phyloP scores from a whole-genome alignment of 768 basidiomycete genomes.

The Naematelia aurantialba region DNA sequence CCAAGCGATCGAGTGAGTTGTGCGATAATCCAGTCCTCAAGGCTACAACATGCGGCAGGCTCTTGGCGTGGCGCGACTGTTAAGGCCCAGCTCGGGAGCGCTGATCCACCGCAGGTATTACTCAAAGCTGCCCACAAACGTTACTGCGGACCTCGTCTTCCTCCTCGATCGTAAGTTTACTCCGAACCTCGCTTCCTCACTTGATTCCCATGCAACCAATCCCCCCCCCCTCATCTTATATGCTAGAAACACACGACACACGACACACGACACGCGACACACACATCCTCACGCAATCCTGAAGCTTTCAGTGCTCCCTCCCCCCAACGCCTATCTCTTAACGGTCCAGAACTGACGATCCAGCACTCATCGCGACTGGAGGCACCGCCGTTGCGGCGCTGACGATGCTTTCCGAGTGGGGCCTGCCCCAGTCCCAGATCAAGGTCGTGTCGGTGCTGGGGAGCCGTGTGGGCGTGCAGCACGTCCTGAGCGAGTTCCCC shows the following conservation, averaged over 20 bases:
- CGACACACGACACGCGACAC: no score
- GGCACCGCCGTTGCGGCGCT: slow-evolving; percentile 86
- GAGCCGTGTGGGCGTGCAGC: slow-evolving; percentile 66
- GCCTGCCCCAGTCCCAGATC: slow-evolving; percentile 60
- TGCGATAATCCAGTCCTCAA: not conserved
- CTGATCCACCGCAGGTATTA: slow-evolving; percentile 61
- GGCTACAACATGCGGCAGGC: no score
- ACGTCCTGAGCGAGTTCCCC: slow-evolving; percentile 66
- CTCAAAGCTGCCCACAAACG: slow-evolving; percentile 74
- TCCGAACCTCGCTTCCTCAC: not conserved
- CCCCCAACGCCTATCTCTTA: no score
- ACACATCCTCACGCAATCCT: no score
- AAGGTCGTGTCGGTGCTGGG: slow-evolving; percentile 79
- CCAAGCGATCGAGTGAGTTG: slow-evolving; percentile 69
- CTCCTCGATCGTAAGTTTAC: slow-evolving; percentile 64
- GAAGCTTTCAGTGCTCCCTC: no score
- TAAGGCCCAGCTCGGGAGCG: not conserved
- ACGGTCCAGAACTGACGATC: no score
- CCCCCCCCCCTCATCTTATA: no score
- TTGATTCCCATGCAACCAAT: not conserved
- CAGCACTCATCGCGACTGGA: slow-evolving; percentile 76
- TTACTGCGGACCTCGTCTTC: slow-evolving; percentile 77
- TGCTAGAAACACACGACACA: no score
- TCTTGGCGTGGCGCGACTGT: not conserved
- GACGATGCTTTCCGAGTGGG: slow-evolving; percentile 57